Evolutionary conservation across 1,284 basidiomycete genomes (phyloP).

Genomic region (Coriolopsis trogii): DNA sequence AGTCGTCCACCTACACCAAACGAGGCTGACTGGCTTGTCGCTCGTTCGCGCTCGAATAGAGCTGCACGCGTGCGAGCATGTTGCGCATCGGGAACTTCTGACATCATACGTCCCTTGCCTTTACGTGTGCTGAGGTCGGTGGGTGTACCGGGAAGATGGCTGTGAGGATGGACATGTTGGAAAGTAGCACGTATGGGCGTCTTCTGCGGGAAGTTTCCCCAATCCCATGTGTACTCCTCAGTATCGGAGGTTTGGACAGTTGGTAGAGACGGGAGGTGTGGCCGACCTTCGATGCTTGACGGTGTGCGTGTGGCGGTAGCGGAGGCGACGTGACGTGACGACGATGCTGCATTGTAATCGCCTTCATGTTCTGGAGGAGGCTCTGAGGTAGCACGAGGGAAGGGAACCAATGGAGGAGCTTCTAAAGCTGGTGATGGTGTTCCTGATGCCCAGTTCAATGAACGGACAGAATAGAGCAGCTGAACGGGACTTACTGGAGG

Average conservation of each 20-base stretch:
- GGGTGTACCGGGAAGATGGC: constrained; percentile 28
- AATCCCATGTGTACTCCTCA: constrained; percentile 83
- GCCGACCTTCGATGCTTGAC: constrained; percentile 20
- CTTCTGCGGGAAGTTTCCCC: constrained; percentile 83
- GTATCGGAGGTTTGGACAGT: constrained; percentile 26
- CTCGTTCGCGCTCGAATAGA: neutral
- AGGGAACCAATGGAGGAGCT: constrained; percentile 30
- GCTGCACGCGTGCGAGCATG: constrained; percentile 3
- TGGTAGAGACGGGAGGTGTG: constrained; percentile 19
- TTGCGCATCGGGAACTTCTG: constrained; percentile 16
- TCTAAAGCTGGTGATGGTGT: constrained; percentile 23
- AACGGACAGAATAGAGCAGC: neutral
- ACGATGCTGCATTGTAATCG: constrained; percentile 21
- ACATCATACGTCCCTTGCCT: constrained; percentile 30
- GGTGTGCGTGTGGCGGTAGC: constrained; percentile 18
- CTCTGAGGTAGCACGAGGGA: constrained; percentile 59
- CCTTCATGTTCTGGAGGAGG: constrained; percentile 48
- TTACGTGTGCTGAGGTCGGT: constrained; percentile 19
- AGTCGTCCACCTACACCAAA: constrained; percentile 58
- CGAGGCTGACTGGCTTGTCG: constrained; percentile 7
- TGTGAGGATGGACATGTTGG: constrained; percentile 22
- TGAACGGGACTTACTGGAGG: constrained; percentile 21
- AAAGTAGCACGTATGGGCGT: constrained; percentile 65
- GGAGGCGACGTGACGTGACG: constrained; percentile 15
- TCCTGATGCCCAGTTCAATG: constrained; percentile 2